phyloP scores from a whole-genome alignment of 139 green algal genomes.

The Spirogloea muscicola region DNA sequence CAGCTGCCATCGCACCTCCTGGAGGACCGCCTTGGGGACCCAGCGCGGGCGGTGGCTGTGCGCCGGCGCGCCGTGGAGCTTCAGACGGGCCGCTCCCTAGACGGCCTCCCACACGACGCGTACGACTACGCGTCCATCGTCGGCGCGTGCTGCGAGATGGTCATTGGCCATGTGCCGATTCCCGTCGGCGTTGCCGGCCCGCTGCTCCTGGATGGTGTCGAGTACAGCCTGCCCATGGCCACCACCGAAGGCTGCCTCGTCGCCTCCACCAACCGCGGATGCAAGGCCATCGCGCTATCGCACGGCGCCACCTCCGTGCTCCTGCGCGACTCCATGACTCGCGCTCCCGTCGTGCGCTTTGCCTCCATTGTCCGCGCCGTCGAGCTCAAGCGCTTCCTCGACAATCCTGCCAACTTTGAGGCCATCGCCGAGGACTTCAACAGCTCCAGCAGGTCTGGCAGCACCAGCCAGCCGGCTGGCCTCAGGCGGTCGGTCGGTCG shows the following conservation, averaged over 20 bases:
- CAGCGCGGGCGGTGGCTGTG: slow-evolving; percentile 22
- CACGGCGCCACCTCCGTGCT: slow-evolving; percentile 24
- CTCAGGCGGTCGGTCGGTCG: too few species aligned
- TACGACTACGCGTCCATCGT: slow-evolving; percentile 35
- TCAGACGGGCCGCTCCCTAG: slow-evolving; percentile 14
- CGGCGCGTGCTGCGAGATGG: slow-evolving; percentile 48
- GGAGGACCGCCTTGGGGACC: slow-evolving; percentile 32
- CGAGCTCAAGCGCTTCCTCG: slow-evolving; percentile 35
- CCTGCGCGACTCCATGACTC: slow-evolving; percentile 42
- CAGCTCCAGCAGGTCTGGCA: slow-evolving; percentile 23
- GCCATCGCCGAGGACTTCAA: slow-evolving; percentile 34
- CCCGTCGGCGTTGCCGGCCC: slow-evolving; percentile 44
- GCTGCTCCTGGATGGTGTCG: slow-evolving; percentile 36
- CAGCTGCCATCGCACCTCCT: slow-evolving; percentile 38
- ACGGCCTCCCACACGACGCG: slow-evolving; percentile 11
- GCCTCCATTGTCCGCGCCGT: not conserved
- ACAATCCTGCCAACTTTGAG: slow-evolving; percentile 22
- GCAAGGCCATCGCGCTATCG: slow-evolving; percentile 34
- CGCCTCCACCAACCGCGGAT: slow-evolving; percentile 43
- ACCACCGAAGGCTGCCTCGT: slow-evolving; percentile 47
- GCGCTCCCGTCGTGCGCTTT: slow-evolving; percentile 43
- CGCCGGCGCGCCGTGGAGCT: slow-evolving; percentile 31
- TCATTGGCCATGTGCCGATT: slow-evolving; percentile 44
- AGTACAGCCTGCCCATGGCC: slow-evolving; percentile 43
- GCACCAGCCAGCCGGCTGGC: too few species aligned